A percentile compares a stretch with the other conserved stretches of the same genome.
Conservation (phyloP, 1,284 basidiomycete genomes). For the Vanrija sp. region DNA sequence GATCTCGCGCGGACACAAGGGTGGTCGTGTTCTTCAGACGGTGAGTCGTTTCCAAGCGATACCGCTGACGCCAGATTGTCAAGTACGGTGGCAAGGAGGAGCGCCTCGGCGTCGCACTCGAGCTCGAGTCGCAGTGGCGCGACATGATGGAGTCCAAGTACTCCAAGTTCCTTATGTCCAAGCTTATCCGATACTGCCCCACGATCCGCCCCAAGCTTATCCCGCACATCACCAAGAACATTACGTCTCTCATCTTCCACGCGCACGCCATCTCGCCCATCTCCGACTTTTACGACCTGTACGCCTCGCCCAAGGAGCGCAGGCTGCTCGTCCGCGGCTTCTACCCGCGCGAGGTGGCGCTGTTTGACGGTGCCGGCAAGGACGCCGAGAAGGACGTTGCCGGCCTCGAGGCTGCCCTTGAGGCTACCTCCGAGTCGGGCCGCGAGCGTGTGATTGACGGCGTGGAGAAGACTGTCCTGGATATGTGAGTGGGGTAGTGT, state of each 20-base stretch:
- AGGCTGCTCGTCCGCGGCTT: slow-evolving; percentile 74
- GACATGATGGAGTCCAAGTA: slow-evolving; percentile 79
- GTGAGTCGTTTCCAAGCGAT: slow-evolving; percentile 35
- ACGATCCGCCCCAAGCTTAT: slow-evolving; percentile 63
- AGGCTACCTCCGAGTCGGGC: slow-evolving; percentile 61
- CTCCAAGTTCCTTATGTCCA: slow-evolving; percentile 83
- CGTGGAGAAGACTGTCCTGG: slow-evolving; percentile 66
- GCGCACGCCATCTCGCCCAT: slow-evolving; percentile 74
- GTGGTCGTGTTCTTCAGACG: slow-evolving; percentile 79
- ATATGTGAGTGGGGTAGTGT: slow-evolving; percentile 59
- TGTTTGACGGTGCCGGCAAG: slow-evolving; percentile 66
- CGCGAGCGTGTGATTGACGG: slow-evolving; percentile 62
- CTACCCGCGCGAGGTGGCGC: slow-evolving; percentile 75
- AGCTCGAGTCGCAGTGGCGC: slow-evolving; percentile 72
- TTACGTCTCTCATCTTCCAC: slow-evolving; percentile 71
- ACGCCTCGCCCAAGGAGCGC: slow-evolving; percentile 75
- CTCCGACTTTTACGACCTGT: slow-evolving; percentile 80
- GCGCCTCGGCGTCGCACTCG: slow-evolving; percentile 69
- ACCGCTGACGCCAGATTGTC: slow-evolving; percentile 53
- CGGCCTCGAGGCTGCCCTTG: slow-evolving; percentile 64
- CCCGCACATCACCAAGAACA: slow-evolving; percentile 66
- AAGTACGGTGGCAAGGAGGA: slow-evolving; percentile 76
- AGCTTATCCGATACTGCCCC: slow-evolving; percentile 72
- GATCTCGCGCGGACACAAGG: slow-evolving; percentile 83
- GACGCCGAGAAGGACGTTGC: slow-evolving; percentile 28